These are phyloP conservation scores for Tylopilus sp. DNA, from an alignment of 1,284 basidiomycete genomes.

Conservation along the genomic window DNA sequence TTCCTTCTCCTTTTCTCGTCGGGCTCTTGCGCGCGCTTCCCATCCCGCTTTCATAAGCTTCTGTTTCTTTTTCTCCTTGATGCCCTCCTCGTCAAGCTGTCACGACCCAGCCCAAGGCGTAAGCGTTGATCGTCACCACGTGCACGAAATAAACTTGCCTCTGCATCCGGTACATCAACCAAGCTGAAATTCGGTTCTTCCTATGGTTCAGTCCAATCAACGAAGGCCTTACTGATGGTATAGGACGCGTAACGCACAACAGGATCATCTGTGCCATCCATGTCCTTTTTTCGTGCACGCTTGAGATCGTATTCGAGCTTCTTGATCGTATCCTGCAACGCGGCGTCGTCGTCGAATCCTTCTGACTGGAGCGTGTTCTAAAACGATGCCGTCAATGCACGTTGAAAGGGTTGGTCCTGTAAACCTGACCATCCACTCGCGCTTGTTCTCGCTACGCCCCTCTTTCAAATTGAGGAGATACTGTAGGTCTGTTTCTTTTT, in stretches of 20 bases:
- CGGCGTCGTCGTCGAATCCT: constrained; percentile 81
- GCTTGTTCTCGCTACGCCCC: constrained; percentile 75
- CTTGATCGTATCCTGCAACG: constrained; percentile 80
- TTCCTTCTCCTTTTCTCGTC: constrained; percentile 92
- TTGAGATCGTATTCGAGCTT: constrained; percentile 79
- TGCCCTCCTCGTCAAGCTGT: constrained; percentile 89
- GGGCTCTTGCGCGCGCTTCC: constrained; percentile 89
- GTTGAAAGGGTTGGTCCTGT: not conserved
- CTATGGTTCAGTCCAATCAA: constrained; percentile 43
- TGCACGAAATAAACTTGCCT: constrained; percentile 57
- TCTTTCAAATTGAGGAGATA: constrained; percentile 78
- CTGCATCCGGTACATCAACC: constrained; percentile 90
- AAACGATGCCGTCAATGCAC: not conserved
- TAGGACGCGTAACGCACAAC: constrained; percentile 48
- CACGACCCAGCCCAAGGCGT: constrained; percentile 31
- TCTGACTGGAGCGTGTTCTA: constrained; percentile 72
- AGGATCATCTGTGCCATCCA: constrained; percentile 69
- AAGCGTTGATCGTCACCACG: not conserved
- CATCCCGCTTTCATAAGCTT: constrained; percentile 94
- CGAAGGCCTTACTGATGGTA: not conserved
- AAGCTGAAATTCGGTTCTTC: constrained; percentile 93
- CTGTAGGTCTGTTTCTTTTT: constrained; percentile 88
- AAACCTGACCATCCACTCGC: constrained; percentile 74
- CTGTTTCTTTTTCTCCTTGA: constrained; percentile 97
- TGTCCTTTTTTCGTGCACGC: constrained; percentile 79